Base-by-base conservation (phyloP, 1,284 basidiomycete genomes). In the Cryptococcus maquisensis region DNA sequence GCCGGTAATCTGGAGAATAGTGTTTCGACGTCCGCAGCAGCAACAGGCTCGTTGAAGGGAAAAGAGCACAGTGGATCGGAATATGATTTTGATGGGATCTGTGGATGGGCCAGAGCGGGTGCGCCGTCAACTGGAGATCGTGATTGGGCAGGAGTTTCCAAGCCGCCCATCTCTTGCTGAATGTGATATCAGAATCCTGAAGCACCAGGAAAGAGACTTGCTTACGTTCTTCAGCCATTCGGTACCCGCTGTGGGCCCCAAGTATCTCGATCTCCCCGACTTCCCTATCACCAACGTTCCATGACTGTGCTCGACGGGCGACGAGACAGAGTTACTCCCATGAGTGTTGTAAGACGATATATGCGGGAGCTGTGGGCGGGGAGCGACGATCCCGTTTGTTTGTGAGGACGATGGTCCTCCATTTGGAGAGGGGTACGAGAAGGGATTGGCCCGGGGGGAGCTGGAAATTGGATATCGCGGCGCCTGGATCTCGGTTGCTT, bases 161-260 rank as follows among this genome's bases (percentile, higher is more conserved):
- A n/a, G 13, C 44, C 55, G 10, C 57, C 57, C n/a, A 56, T 41
- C 32, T 63, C 63, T 61, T 64, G 62, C 59, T 62, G 45, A 18
- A 46, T n/a, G 21, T 32, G 38, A 40, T n/a, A 2, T 40, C 39
- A 40, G 39, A n/a, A n/a, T 40, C 39, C 16, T 7, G 8, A 8
- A 40, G 16, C 7, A 40, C 20, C 20, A 46, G 13, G 13, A 12
- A 6, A 26, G 8, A 1, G 21, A 10, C 21, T 8, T 8, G 16
- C 39, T 48, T 36, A 45, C 63, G 24, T 72, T 64, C 47, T 67
- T 68, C 18, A 72, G 36, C 69, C 69, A 72, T 49, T 72, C 68
- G 12, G 64, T 68, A 1, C 64, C 69, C 0, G 68, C 69, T 8
- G 65, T 66, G 2, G 68, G 64, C 1, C 69, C 69, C 21, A 72